These are phyloP conservation scores for Lunasporangiospora selenospora DNA, from an alignment of 192 early-diverging fungal genomes.

Conservation along the genomic window DNA sequence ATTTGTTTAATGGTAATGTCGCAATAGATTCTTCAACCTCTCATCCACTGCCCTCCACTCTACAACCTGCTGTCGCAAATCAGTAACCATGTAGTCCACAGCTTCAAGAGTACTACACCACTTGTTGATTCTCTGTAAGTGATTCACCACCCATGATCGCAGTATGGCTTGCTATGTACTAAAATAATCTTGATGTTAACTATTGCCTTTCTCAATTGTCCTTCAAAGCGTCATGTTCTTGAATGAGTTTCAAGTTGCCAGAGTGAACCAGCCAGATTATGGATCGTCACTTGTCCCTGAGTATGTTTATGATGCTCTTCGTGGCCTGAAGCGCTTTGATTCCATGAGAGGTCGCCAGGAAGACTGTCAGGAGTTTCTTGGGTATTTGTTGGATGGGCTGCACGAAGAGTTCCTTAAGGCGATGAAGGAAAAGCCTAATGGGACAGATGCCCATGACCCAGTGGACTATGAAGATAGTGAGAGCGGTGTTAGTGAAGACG, in stretches of 20 bases:
- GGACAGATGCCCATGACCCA: slow-evolving; percentile 14
- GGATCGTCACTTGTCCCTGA: slow-evolving; percentile 90
- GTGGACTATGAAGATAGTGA: slow-evolving; percentile 23
- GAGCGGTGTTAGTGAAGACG: slow-evolving; percentile 52
- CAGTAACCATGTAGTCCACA: slow-evolving; percentile 67
- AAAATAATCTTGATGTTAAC: no score
- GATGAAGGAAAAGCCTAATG: slow-evolving; percentile 28
- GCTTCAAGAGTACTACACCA: slow-evolving; percentile 79
- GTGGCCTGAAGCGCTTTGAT: slow-evolving; percentile 79
- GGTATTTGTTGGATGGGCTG: slow-evolving; percentile 91
- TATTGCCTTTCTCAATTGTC: no score
- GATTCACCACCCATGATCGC: neutral
- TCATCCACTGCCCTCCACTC: slow-evolving; percentile 92
- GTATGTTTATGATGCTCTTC: slow-evolving; percentile 90
- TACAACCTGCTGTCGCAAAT: slow-evolving; percentile 84
- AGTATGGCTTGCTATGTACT: no score
- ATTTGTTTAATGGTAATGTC: neutral
- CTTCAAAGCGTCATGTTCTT: slow-evolving; percentile 63
- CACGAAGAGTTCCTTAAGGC: slow-evolving; percentile 85
- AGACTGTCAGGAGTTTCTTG: slow-evolving; percentile 97
- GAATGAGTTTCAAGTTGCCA: slow-evolving; percentile 59
- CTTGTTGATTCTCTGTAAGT: slow-evolving; percentile 87
- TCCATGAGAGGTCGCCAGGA: slow-evolving; percentile 87
- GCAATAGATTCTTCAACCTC: slow-evolving; percentile 80
- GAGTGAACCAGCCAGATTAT: slow-evolving; percentile 51